Conservation (phyloP, 169 alveolate species). For the Blepharisma undulans region DNA sequence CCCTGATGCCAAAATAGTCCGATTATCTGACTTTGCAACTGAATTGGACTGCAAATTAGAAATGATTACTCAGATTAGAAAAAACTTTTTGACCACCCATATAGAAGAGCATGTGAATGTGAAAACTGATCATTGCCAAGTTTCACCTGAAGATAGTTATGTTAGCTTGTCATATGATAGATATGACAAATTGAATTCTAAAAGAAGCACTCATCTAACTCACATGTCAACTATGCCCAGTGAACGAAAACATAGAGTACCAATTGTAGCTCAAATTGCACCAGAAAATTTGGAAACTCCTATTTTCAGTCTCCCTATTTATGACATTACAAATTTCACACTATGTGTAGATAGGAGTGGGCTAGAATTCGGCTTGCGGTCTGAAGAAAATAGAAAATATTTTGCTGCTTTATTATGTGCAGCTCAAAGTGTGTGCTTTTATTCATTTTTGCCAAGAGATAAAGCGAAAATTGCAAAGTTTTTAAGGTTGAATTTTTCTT, state of each 20-base stretch:
- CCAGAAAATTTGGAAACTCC: not conserved
- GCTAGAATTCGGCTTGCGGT: not conserved
- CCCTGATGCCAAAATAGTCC: not conserved
- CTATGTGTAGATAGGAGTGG: not conserved
- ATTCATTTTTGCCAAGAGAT: not conserved
- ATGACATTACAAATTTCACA: not conserved
- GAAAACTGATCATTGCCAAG: not conserved
- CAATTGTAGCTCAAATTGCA: not conserved
- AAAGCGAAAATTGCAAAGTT: not conserved
- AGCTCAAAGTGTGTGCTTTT: constrained; percentile 16
- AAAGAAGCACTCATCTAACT: not conserved
- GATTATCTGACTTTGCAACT: not conserved
- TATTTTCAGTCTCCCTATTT: not conserved
- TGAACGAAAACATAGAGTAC: not conserved
- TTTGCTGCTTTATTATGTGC: constrained; percentile 18
- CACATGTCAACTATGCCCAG: not conserved
- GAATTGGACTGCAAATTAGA: not conserved
- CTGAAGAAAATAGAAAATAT: constrained; percentile 16
- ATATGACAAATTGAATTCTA: not conserved
- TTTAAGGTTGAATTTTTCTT: not conserved
- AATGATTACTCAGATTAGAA: not conserved
- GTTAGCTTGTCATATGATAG: not conserved
- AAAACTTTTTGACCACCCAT: not conserved
- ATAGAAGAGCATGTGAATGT: not conserved
- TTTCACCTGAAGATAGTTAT: not conserved